phyloP scores from a whole-genome alignment of 2,329 filamentous ascomycete genomes.

The Cadophora sp. region DNA sequence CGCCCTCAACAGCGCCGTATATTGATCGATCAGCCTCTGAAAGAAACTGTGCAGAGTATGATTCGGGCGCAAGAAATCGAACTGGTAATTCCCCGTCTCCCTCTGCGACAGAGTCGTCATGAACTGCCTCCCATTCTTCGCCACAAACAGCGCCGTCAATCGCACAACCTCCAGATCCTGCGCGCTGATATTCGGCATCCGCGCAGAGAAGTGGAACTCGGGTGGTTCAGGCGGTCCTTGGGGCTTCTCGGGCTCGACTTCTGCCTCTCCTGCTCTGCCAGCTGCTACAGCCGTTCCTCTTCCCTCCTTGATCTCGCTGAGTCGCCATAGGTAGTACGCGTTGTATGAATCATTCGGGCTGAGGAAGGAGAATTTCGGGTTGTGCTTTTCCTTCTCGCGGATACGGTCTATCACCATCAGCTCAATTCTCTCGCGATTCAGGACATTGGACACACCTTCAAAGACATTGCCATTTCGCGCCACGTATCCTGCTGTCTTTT shows the following conservation, averaged over 20 bases:
- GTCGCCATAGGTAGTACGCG: constrained; percentile 88
- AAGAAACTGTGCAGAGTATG: constrained; percentile 98
- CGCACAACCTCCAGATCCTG: constrained; percentile 81
- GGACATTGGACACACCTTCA: constrained; percentile 53
- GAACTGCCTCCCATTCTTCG: constrained; percentile 90
- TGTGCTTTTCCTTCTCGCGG: constrained; percentile 80
- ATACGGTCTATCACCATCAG: constrained; percentile 68
- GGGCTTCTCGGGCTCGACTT: constrained; percentile 67
- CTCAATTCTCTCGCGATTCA: not conserved
- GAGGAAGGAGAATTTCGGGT: constrained; percentile 93
- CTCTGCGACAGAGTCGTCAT: constrained; percentile 89
- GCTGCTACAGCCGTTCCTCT: constrained; percentile 80
- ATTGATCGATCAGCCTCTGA: constrained; percentile 90
- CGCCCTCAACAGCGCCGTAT: constrained; percentile 77
- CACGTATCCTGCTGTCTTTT: constrained; percentile 95
- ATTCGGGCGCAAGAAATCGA: constrained; percentile 93
- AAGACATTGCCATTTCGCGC: constrained; percentile 69
- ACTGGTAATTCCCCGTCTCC: constrained; percentile 90
- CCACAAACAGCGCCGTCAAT: constrained; percentile 88
- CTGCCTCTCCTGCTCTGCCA: constrained; percentile 71
- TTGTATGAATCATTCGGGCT: constrained; percentile 82
- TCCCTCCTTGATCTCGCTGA: constrained; percentile 84
- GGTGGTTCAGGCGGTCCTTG: constrained; percentile 84
- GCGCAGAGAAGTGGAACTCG: constrained; percentile 90
- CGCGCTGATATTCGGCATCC: constrained; percentile 96